Conservation (phyloP, 768 basidiomycete species). For the Leccinum obscurum region DNA sequence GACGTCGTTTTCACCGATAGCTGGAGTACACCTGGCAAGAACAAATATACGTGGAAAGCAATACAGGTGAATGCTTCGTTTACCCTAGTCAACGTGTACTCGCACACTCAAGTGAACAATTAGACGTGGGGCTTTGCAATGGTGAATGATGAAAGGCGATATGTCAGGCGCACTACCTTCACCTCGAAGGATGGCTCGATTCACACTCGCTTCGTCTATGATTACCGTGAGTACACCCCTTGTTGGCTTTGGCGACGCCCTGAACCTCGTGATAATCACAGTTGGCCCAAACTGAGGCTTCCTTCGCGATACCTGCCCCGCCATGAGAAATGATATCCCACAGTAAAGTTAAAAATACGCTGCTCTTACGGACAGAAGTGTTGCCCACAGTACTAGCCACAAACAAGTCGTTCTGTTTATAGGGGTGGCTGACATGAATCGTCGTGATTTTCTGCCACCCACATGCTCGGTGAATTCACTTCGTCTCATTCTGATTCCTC, state of each 20-base stretch:
- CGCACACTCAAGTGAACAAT: neutral
- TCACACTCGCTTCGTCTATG: conserved; percentile 58
- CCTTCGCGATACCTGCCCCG: neutral
- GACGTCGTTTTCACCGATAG: conserved; percentile 39
- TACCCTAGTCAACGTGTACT: neutral
- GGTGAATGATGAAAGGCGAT: conserved; percentile 57
- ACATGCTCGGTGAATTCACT: conserved; percentile 13
- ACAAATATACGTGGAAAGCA: conserved; percentile 56
- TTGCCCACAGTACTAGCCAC: neutral
- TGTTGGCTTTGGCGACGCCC: conserved; percentile 3
- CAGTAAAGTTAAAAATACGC: neutral
- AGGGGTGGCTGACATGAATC: neutral
- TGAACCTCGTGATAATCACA: conserved; percentile 13
- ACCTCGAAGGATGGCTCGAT: conserved; percentile 54
- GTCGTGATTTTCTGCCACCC: neutral
- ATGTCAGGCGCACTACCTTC: conserved; percentile 62
- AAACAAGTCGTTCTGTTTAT: conserved; percentile 9
- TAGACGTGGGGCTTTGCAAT: conserved; percentile 66
- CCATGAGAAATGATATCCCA: conserved; percentile 1
- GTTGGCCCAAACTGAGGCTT: conserved; percentile 18
- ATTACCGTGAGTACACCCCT: conserved; percentile 53
- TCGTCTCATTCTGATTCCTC: conserved; percentile 1
- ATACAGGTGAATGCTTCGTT: conserved; percentile 49
- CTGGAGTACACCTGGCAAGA: conserved; percentile 65
- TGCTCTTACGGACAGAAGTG: neutral